These are phyloP conservation scores for Globisporangium splendens DNA, from an alignment of 352 stramenopile species.

Conservation along the genomic window DNA sequence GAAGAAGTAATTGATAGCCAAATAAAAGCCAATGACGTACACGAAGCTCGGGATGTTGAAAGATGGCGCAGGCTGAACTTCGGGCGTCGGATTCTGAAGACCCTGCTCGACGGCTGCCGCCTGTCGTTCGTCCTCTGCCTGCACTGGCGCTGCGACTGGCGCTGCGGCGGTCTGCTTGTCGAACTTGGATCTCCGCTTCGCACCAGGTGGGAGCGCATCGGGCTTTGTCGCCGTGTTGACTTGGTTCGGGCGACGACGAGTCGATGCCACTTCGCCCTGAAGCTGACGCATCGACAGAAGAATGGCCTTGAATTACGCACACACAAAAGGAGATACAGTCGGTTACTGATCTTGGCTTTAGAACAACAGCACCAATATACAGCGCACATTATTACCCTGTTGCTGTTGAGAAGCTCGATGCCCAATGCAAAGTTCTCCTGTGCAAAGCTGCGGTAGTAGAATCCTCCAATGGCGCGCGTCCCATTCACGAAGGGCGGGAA, in stretches of 20 bases:
- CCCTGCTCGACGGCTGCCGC: conserved; percentile 35
- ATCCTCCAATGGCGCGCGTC: conserved; percentile 92
- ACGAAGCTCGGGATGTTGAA: conserved; percentile 64
- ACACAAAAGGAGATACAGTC: neutral
- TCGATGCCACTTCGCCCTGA: conserved; percentile 63
- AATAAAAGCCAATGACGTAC: conserved; percentile 67
- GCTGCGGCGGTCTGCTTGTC: conserved; percentile 39
- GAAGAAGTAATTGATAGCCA: conserved; percentile 72
- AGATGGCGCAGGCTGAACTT: conserved; percentile 40
- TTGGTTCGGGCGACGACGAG: conserved; percentile 40
- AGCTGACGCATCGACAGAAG: conserved; percentile 75
- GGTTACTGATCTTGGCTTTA: neutral
- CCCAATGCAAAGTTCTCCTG: conserved; percentile 71
- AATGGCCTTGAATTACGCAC: conserved; percentile 40
- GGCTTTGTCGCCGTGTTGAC: conserved; percentile 36
- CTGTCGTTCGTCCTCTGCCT: conserved; percentile 20
- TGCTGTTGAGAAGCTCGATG: conserved; percentile 78
- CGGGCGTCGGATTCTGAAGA: conserved; percentile 38
- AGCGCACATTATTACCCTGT: conserved; percentile 36
- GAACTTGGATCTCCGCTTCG: conserved; percentile 62
- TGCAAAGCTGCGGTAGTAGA: conserved; percentile 76
- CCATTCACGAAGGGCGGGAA: conserved; percentile 97
- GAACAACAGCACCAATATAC: neutral
- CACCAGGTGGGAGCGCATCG: conserved; percentile 47
- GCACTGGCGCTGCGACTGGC: conserved; percentile 5